These are phyloP conservation scores for Dichotomopilus funicola DNA, from an alignment of 2,329 filamentous ascomycete species.

Conservation along the genomic window DNA sequence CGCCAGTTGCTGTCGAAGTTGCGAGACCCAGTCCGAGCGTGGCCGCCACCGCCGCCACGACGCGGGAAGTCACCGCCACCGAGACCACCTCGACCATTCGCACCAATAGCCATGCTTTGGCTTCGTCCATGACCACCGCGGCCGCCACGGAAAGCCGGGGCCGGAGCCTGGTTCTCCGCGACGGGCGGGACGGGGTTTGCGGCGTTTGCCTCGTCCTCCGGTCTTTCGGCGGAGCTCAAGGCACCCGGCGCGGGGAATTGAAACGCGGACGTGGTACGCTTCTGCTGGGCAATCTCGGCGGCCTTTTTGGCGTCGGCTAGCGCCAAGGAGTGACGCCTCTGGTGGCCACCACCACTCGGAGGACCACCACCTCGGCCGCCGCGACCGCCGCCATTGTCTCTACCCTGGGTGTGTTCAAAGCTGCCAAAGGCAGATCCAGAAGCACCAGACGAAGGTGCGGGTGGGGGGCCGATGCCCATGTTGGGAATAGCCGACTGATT, in stretches of 20 bases:
- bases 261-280: slow-evolving; percentile 87
- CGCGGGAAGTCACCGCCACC: slow-evolving; percentile 58
- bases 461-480: slow-evolving; percentile 61
- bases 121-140: slow-evolving; percentile 63
- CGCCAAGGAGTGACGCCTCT: slow-evolving; percentile 89
- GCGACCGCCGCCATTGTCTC: slow-evolving; percentile 62
- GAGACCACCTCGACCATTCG: slow-evolving; percentile 58
- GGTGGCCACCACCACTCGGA: slow-evolving; percentile 62
- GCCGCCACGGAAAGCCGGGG: slow-evolving; percentile 44
- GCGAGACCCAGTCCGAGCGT: slow-evolving; percentile 75
- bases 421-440: slow-evolving; percentile 74
- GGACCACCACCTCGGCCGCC: slow-evolving; percentile 63
- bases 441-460: slow-evolving; percentile 85
- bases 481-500: slow-evolving; percentile 96
- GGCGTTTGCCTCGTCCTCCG: slow-evolving; percentile 45
- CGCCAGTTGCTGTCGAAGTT: slow-evolving; percentile 99
- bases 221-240: slow-evolving; percentile 52
- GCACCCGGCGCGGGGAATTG: slow-evolving; percentile 80
- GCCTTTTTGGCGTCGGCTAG: slow-evolving; percentile 96
- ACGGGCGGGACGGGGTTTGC: slow-evolving; percentile 25
- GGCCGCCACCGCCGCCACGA: slow-evolving; percentile 71
- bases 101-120: slow-evolving; percentile 82
- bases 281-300: slow-evolving; percentile 92
- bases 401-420: slow-evolving; percentile 58
- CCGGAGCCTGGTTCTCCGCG: slow-evolving; percentile 33